These are phyloP conservation scores for Xylaria sp. DNA, from an alignment of 2,329 filamentous ascomycete species.

Conservation along the genomic window DNA sequence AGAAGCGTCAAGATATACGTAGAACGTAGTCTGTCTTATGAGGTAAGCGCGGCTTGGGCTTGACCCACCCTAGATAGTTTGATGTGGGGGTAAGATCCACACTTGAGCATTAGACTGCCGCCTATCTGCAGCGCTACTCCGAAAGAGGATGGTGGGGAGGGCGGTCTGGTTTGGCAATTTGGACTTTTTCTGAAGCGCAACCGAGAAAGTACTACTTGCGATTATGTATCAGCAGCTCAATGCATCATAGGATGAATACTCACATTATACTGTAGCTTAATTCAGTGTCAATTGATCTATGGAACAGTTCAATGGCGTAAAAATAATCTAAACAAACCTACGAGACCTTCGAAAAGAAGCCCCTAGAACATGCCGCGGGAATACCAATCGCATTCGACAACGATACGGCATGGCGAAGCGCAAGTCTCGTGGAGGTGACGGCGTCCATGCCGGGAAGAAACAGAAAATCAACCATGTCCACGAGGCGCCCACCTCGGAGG, in stretches of 20 bases:
- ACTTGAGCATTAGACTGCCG: constrained; percentile 14
- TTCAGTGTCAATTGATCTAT: background rate
- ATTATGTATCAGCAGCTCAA: constrained; percentile 2
- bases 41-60: constrained; percentile 12
- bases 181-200: constrained; percentile 37
- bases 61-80: background rate
- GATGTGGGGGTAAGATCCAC: constrained; percentile 4
- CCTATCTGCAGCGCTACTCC: constrained; percentile 36
- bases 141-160: constrained; percentile 12
- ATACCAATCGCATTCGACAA: constrained; percentile 23
- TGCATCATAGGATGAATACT: background rate
- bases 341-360: background rate
- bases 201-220: background rate
- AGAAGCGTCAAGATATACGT: background rate
- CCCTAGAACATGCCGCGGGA: constrained; percentile 33
- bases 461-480: constrained; percentile 63
- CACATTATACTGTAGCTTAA: background rate
- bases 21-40: constrained; percentile 5
- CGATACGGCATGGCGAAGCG: constrained; percentile 46
- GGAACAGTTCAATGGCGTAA: constrained; percentile 2
- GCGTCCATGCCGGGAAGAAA: constrained; percentile 62
- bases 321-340: constrained; percentile 8
- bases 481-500: constrained; percentile 68
- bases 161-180: constrained; percentile 41
- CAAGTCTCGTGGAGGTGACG: constrained; percentile 47